Evolutionary conservation across 441 rosid genomes (phyloP).

Genomic region (Croton laevigatus): DNA sequence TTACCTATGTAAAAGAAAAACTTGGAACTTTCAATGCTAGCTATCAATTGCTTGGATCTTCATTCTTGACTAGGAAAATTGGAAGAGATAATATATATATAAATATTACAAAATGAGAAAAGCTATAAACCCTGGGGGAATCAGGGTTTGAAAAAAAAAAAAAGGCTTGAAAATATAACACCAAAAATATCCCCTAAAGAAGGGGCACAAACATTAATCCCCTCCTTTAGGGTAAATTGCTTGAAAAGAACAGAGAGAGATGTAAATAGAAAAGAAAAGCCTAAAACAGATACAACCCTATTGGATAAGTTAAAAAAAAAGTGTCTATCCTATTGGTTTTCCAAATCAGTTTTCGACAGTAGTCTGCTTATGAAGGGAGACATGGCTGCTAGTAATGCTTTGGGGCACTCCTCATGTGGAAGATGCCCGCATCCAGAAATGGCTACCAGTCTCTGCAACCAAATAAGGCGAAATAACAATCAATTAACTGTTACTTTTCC

Average conservation of each 20-base stretch:
- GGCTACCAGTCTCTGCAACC: constrained; percentile 82
- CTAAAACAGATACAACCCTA: constrained; percentile 43
- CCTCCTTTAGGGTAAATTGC: constrained; percentile 31
- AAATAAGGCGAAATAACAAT: constrained; percentile 4
- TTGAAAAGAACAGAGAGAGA: constrained; percentile 2
- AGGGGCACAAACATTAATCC: constrained; percentile 27
- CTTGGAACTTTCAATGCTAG: constrained; percentile 21
- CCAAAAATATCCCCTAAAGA: constrained; percentile 37
- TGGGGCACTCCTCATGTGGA: constrained; percentile 97
- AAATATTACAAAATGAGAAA: constrained; percentile 22
- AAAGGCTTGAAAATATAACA: constrained; percentile 25
- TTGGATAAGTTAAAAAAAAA: constrained; percentile 15
- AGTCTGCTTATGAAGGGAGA: constrained; percentile 80
- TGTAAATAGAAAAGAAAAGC: constrained; percentile 10
- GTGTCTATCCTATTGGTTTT: constrained; percentile 33
- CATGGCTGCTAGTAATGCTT: constrained; percentile 83
- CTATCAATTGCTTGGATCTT: constrained; percentile 15
- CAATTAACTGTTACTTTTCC: neutral
- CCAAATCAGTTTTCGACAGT: constrained; percentile 41
- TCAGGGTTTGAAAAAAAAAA: constrained; percentile 18
- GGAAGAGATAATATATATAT: neutral
- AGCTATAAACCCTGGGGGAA: constrained; percentile 34
- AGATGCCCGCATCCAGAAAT: constrained; percentile 97
- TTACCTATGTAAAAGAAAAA: too few relatives aligned
- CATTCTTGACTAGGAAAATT: neutral